These are phyloP conservation scores for Neocatenulostroma microsporum DNA, from an alignment of 2,329 filamentous ascomycete species.

Conservation along the genomic window DNA sequence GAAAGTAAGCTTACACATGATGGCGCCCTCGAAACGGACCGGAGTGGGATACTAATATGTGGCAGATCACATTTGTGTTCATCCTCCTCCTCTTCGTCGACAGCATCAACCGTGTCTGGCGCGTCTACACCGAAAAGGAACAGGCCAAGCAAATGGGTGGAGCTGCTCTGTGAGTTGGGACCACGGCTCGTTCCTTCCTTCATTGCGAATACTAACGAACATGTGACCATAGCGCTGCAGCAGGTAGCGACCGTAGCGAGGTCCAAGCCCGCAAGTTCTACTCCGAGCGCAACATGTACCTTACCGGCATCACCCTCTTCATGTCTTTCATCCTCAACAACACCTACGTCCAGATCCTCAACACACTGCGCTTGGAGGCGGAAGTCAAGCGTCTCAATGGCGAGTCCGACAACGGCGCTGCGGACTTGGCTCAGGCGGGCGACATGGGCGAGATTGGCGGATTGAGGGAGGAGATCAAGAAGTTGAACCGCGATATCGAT, in stretches of 20 bases:
- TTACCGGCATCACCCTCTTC: slow-evolving; percentile 98
- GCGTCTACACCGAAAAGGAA: slow-evolving; percentile 82
- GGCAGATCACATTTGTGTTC: slow-evolving; percentile 94
- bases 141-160: slow-evolving; percentile 55
- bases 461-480: slow-evolving; percentile 58
- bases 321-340: slow-evolving; percentile 97
- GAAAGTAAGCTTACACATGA: slow-evolving; percentile 52
- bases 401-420: slow-evolving; percentile 43
- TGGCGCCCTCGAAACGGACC: not conserved
- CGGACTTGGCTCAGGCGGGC: slow-evolving; percentile 57
- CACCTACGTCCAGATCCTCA: slow-evolving; percentile 95
- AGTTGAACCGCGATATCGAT: slow-evolving; percentile 76
- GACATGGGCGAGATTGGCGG: slow-evolving; percentile 66
- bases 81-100: slow-evolving; percentile 97
- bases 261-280: slow-evolving; percentile 99
- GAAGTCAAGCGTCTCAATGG: slow-evolving; percentile 78
- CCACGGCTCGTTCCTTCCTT: not conserved
- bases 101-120: slow-evolving; percentile 92
- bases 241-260: slow-evolving; percentile 85
- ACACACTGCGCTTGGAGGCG: slow-evolving; percentile 85
- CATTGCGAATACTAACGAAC: not conserved
- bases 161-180: slow-evolving; percentile 40
- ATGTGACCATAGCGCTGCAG: slow-evolving; percentile 53
- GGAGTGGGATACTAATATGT: too few species aligned
- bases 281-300: slow-evolving; percentile 99